These are phyloP conservation scores for Arthrobotrys sphaeroides DNA, from an alignment of 2,329 filamentous ascomycete species.

Conservation along the genomic window DNA sequence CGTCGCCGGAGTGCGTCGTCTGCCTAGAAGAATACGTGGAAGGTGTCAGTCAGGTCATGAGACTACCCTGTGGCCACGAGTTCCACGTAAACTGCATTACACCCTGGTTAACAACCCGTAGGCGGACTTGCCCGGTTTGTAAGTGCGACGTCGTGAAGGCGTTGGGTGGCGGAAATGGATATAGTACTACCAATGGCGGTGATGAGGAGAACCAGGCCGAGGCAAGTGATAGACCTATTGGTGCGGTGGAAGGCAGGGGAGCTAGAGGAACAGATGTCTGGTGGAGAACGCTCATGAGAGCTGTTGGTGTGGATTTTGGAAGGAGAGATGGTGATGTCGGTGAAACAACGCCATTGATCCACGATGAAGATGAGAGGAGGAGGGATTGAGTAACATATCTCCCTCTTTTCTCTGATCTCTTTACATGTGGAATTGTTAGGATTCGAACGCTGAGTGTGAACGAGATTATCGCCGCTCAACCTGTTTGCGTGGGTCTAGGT, in stretches of 20 bases:
- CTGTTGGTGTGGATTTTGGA: slow-evolving; percentile 8
- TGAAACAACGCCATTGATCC: slow-evolving; percentile 41
- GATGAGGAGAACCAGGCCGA: slow-evolving; percentile 29
- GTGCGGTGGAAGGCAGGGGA: slow-evolving; percentile 16
- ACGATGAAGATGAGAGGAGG: slow-evolving; percentile 30
- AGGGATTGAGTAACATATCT: slow-evolving; percentile 24
- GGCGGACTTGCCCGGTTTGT: slow-evolving; percentile 97
- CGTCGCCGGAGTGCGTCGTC: slow-evolving; percentile 86
- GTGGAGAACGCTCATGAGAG: slow-evolving; percentile 31
- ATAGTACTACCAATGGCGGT: slow-evolving; percentile 12
- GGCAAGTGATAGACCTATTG: slow-evolving; percentile 13
- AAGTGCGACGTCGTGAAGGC: slow-evolving; percentile 88
- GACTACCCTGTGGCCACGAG: slow-evolving; percentile 94
- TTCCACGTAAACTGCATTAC: slow-evolving; percentile 99
- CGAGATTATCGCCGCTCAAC: not conserved
- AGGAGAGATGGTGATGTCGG: slow-evolving; percentile 18
- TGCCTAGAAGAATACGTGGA: slow-evolving; percentile 96
- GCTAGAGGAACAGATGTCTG: slow-evolving; percentile 9
- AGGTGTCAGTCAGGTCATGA: slow-evolving; percentile 95
- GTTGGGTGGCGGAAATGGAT: slow-evolving; percentile 29
- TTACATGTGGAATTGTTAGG: not conserved
- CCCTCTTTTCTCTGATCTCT: not conserved
- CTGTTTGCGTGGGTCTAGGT: not conserved
- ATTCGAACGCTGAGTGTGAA: not conserved
- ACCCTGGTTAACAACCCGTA: slow-evolving; percentile 93